Evolutionary conservation across 1,284 basidiomycete species (phyloP), one percentile per base, ranked within the genome.

Genomic region (Wolfiporia cocos): DNA sequence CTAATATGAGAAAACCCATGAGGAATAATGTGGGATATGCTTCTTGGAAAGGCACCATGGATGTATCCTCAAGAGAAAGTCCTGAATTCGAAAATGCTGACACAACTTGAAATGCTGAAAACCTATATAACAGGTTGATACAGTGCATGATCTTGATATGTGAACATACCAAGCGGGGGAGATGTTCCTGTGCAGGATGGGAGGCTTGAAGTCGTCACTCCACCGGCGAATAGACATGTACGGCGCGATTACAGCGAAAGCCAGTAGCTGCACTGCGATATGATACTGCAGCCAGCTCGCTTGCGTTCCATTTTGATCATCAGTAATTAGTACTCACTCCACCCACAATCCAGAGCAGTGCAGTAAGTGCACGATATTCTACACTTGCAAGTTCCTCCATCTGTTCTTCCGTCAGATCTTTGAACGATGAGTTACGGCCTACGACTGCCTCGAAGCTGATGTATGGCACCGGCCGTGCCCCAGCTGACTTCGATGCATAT

Each of bases 21-120:
- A 71, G 62, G 19, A 88, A 50, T 30, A 92, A 78, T 75, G 92
- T 81, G 6, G 83, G 76, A 61, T 93, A 96, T 17, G 91, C 92
- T 22, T 61, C 71, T 57, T 92, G 87, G 62, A 95, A 93, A 0
- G 90, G 87, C 2, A 93, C 48, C 86, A 97, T 88, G 21, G 89
- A 93, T 47, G 76, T 70, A 63, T 97, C 94, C n/a, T 88, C 81
- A n/a, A 97, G 73, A 22, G 89, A 92, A 66, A 78, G 81, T 34
- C 95, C 95, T 1, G 88, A 84, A 55, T 98, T 98, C 34, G 87
- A 89, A 58, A 90, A 96, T 0, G 91, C 77, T 0, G 93, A 95
- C 18, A 88, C 76, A 15, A 83, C 76, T 61, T 95, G 89, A 60
- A 92, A 98, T 17, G 84, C 67, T 1, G 90, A 78, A 58, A 89